phyloP scores from a whole-genome alignment of 2,329 filamentous ascomycete genomes.

The Chaetomiaceae sp. region DNA sequence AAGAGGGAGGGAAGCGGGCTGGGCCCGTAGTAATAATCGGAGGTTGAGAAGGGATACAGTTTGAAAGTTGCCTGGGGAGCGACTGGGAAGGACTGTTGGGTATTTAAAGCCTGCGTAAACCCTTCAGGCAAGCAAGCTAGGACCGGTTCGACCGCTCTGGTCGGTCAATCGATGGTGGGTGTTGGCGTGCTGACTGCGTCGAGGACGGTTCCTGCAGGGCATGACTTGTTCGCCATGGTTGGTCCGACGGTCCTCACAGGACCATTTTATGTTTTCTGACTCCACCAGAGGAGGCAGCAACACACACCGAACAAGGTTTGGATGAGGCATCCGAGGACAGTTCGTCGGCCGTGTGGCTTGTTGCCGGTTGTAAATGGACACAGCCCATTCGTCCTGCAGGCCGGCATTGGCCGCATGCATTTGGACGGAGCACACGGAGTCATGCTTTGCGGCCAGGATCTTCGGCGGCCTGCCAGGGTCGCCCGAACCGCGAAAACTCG shows the following conservation, averaged over 20 bases:
- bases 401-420: not conserved
- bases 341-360: too few species aligned
- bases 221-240: not conserved
- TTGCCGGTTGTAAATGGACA: not conserved
- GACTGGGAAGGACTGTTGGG: not conserved
- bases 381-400: not conserved
- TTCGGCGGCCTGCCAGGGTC: too few species aligned
- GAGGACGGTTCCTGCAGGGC: not conserved
- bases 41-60: constrained; percentile 1
- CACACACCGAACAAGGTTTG: not conserved
- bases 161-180: not conserved
- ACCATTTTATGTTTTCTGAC: not conserved
- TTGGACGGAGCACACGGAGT: not conserved
- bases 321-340: not conserved
- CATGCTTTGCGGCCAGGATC: too few species aligned
- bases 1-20: not conserved
- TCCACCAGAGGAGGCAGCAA: not conserved
- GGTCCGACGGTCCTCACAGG: not conserved
- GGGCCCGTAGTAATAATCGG: too few species aligned
- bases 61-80: not conserved
- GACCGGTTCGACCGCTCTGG: too few species aligned
- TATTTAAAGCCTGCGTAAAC: too few species aligned
- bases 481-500: too few species aligned
- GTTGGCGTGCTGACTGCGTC: not conserved
- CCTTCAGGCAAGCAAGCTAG: too few species aligned